Evolutionary conservation across 108 stramenopile species (phyloP), one percentile per base, ranked within the genome.

Genomic region (Ochromonas danica): DNA sequence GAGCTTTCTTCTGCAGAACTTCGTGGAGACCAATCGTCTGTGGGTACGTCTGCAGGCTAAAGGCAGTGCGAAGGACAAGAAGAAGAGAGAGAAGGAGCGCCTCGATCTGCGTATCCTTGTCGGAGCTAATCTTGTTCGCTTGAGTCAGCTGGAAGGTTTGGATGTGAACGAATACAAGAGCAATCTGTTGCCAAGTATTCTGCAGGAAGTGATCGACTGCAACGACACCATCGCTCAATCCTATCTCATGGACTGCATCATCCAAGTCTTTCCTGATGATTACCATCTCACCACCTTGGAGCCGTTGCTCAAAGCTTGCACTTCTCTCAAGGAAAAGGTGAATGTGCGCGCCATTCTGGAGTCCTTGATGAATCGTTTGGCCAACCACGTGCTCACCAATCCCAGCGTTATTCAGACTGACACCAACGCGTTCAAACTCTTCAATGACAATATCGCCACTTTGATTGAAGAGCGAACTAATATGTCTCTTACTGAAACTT

Each of bases 31-130:
- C 88, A 99, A 98, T 87, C 92, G 95, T 39, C 89, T 99, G 38
- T 99, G 98, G 98, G 96, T 98, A 0, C 95, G 98, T 35, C 93
- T 99, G 83, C 97, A 97, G 89, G 90, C 93, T 74, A 81, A 85
- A 67, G 87, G 71, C 33, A 41, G 43, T 61, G 27, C 91, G 71
- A 94, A 94, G 78, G 88, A 89, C 39, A 87, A 92, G 40, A 93
- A 92, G 71, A 89, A 91, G 62, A 91, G 97, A 35, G 96, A 97
- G 81, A 92, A 92, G 41, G 96, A 99, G 81, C 92, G 98, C 41
- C 93, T 95, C 61, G 97, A 99, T 61, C 91, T 99, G 36, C 86
- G 95, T 51, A 90, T 97, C 62, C 85, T 99, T 70, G 96, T 99
- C 33, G 97, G 96, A 30, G 94, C 96, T 74, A 98, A 97, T 86